These are phyloP conservation scores for Lumnitzera littorea DNA, from an alignment of 345 rosid genomes.

Conservation along the genomic window DNA sequence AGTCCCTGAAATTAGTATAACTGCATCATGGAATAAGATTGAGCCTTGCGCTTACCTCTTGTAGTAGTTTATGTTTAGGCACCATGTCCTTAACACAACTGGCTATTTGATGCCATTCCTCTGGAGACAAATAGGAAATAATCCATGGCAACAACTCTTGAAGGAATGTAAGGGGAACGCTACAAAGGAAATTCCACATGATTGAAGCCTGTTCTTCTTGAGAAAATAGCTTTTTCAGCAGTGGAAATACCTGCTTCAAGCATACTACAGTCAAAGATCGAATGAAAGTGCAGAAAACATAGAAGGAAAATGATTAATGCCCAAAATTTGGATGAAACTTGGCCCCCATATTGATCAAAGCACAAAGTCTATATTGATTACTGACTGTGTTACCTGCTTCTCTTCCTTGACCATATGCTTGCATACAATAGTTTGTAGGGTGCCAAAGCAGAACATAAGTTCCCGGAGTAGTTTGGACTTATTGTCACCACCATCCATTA, in stretches of 20 bases:
- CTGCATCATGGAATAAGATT: conserved; percentile 5
- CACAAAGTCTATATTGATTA: neutral
- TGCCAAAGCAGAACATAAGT: conserved; percentile 35
- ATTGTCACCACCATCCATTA: conserved; percentile 25
- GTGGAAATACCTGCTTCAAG: conserved; percentile 53
- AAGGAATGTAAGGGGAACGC: conserved; percentile 55
- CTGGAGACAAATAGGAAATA: conserved; percentile 37
- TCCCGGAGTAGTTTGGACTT: conserved; percentile 31
- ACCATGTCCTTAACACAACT: conserved; percentile 32
- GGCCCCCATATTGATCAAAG: too few species aligned
- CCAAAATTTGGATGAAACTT: too few species aligned
- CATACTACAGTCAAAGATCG: neutral
- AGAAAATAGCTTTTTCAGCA: conserved; percentile 51
- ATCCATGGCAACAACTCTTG: conserved; percentile 65
- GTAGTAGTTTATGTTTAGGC: conserved; percentile 41
- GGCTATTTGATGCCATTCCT: conserved; percentile 30
- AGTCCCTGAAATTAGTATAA: conserved; percentile 9
- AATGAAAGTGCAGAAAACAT: neutral
- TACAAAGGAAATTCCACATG: conserved; percentile 58
- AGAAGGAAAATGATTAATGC: neutral
- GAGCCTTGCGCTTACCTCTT: conserved; percentile 39
- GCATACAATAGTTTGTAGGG: conserved; percentile 45
- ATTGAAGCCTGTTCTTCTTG: conserved; percentile 48
- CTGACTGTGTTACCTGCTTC: conserved; percentile 39
- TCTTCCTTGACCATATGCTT: conserved; percentile 83